Percentiles rank a stretch among this genome's conserved stretches.
Evolutionary conservation across 1,284 basidiomycete genomes (phyloP).

Genomic region (Tranzscheliella williamsii): DNA sequence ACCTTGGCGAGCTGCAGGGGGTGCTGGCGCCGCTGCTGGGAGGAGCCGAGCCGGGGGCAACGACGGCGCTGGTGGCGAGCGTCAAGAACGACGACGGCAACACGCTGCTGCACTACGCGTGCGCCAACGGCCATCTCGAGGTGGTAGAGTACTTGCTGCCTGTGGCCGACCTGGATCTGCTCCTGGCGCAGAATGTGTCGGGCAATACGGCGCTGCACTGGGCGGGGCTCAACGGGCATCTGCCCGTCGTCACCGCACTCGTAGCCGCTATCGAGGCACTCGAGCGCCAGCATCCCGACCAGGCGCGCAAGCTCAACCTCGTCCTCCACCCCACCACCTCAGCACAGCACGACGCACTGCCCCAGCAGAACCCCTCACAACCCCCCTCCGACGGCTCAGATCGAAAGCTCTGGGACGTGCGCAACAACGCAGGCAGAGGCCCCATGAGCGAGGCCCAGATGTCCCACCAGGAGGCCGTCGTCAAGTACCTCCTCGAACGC

Average conservation of each 20-base stretch:
- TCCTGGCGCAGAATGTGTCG: conserved; percentile 48
- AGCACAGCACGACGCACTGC: neutral
- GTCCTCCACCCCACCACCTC: conserved; percentile 17
- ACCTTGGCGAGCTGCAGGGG: conserved; percentile 42
- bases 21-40: conserved; percentile 20
- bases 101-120: conserved; percentile 50
- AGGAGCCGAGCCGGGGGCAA: neutral
- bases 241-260: conserved; percentile 40
- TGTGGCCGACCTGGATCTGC: conserved; percentile 9
- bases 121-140: conserved; percentile 53
- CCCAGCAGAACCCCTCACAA: conserved; percentile 6
- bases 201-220: conserved; percentile 60
- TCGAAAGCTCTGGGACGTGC: conserved; percentile 56
- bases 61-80: conserved; percentile 1
- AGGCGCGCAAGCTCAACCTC: conserved; percentile 24
- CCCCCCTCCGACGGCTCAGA: conserved; percentile 32
- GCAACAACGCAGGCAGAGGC: conserved; percentile 54
- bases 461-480: conserved; percentile 51
- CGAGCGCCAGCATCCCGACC: conserved; percentile 17
- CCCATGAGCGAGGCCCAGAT: conserved; percentile 60
- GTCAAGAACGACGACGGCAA: conserved; percentile 50
- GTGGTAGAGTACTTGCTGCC: conserved; percentile 42
- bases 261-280: conserved; percentile 46
- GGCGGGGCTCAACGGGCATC: conserved; percentile 59
- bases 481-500: conserved; percentile 49